A percentile compares a stretch with the other conserved stretches of the same genome.
Conservation (phyloP, 2,329 filamentous ascomycete species). For the Sporothrix pallida region DNA sequence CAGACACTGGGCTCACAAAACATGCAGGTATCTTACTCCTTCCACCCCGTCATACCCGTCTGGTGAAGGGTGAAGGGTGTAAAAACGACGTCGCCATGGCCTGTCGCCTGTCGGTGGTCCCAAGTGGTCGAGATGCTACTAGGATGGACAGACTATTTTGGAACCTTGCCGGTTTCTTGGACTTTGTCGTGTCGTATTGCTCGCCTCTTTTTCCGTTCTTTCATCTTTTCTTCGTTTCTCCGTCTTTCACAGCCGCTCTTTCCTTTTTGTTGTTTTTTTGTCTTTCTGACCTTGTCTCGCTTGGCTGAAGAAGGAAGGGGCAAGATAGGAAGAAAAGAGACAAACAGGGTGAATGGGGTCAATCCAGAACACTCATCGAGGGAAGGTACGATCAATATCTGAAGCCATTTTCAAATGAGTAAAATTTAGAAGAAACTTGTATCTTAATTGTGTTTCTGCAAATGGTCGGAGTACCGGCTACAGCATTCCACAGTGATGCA, state of each 20-base stretch:
- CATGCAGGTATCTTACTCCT: neutral
- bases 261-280: neutral
- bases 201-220: neutral
- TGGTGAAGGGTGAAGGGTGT: too few relatives aligned
- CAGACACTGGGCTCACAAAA: conserved; percentile 23
- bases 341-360: neutral
- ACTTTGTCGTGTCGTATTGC: neutral
- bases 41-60: neutral
- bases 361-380: neutral
- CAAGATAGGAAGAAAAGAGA: neutral
- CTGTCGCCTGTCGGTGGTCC: neutral
- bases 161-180: neutral
- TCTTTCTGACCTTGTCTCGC: neutral
- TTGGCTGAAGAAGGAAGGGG: neutral
- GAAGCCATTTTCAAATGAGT: too few relatives aligned
- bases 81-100: neutral
- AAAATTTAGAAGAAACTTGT: neutral
- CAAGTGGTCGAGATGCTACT: neutral
- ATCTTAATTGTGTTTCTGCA: neutral
- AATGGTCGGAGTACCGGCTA: conserved; percentile 9
- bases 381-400: conserved; percentile 9
- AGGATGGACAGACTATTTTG: neutral
- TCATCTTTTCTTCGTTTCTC: neutral
- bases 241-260: neutral
- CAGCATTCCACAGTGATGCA: neutral